Evolutionary conservation across 192 early-diverging fungal species (phyloP).

Genomic region (Funneliformis mosseae): DNA sequence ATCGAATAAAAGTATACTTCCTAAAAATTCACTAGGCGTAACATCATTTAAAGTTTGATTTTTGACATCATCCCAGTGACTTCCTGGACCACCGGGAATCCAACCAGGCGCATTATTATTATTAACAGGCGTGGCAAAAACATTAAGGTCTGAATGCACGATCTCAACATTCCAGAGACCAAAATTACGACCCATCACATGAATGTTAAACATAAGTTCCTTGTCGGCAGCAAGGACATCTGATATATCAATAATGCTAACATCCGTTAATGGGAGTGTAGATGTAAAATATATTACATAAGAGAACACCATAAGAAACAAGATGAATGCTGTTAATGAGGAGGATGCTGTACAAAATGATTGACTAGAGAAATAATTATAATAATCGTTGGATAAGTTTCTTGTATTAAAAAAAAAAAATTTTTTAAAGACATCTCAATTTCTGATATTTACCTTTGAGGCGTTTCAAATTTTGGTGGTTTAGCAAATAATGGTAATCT

Average conservation of each 20-base stretch:
- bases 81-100: slow-evolving; percentile 31
- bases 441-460: not conserved
- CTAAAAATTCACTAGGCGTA: slow-evolving; percentile 31
- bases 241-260: slow-evolving; percentile 51
- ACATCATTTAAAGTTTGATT: not conserved
- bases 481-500: slow-evolving; percentile 23
- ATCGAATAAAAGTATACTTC: slow-evolving; percentile 29
- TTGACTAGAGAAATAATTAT: not conserved
- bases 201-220: slow-evolving; percentile 68
- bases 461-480: not conserved
- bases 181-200: slow-evolving; percentile 57
- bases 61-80: slow-evolving; percentile 2
- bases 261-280: slow-evolving; percentile 49
- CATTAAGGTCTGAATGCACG: slow-evolving; percentile 56
- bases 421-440: not conserved
- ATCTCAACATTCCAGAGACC: slow-evolving; percentile 62
- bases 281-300: slow-evolving; percentile 49
- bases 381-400: not conserved
- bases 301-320: slow-evolving; percentile 30
- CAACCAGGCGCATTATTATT: slow-evolving; percentile 20
- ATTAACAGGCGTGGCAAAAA: slow-evolving; percentile 62
- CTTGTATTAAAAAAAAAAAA: not conserved
- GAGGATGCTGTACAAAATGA: not conserved
- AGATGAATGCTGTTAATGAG: slow-evolving; percentile 10
- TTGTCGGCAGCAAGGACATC: slow-evolving; percentile 68